Percentiles rank a stretch among this genome's conserved stretches.
These are phyloP conservation scores for Chlamydomonas sp. DNA, from an alignment of 139 green algal genomes.

Conservation along the genomic window DNA sequence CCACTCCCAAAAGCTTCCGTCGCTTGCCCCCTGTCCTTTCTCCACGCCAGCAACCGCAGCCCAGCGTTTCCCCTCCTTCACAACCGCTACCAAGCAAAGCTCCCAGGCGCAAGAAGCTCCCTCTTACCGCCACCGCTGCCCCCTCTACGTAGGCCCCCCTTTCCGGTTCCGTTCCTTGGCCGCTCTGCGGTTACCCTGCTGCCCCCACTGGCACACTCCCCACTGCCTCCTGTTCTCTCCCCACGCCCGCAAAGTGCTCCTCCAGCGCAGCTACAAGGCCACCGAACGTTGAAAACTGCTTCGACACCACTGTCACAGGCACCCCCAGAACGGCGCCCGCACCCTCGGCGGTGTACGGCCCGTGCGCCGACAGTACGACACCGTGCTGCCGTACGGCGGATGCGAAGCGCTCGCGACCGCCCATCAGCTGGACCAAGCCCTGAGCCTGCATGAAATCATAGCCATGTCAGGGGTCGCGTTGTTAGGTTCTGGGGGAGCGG, in stretches of 20 bases:
- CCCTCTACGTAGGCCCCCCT: too few species aligned
- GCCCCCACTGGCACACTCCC: too few species aligned
- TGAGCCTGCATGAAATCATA: constrained; percentile 57
- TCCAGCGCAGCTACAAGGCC: constrained; percentile 65
- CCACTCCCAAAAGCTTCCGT: too few species aligned
- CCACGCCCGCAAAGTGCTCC: constrained; percentile 27
- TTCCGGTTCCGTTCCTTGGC: too few species aligned
- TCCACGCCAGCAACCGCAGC: too few species aligned
- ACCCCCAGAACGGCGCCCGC: constrained; percentile 54
- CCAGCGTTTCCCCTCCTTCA: too few species aligned
- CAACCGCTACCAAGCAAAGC: too few species aligned
- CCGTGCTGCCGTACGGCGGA: constrained; percentile 45
- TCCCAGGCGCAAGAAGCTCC: too few species aligned
- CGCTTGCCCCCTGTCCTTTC: too few species aligned
- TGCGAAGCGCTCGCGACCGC: constrained; percentile 45
- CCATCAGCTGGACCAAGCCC: constrained; percentile 66
- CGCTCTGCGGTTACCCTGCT: too few species aligned
- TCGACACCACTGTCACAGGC: constrained; percentile 48
- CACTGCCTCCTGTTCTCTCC: not conserved
- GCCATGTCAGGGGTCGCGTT: not conserved
- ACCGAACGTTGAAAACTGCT: constrained; percentile 62
- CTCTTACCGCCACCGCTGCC: too few species aligned
- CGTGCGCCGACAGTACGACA: constrained; percentile 75
- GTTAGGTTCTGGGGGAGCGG: too few species aligned
- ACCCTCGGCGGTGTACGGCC: constrained; percentile 77